Conservation (phyloP, 2,329 filamentous ascomycete species). For the Phyllachora maydis region DNA sequence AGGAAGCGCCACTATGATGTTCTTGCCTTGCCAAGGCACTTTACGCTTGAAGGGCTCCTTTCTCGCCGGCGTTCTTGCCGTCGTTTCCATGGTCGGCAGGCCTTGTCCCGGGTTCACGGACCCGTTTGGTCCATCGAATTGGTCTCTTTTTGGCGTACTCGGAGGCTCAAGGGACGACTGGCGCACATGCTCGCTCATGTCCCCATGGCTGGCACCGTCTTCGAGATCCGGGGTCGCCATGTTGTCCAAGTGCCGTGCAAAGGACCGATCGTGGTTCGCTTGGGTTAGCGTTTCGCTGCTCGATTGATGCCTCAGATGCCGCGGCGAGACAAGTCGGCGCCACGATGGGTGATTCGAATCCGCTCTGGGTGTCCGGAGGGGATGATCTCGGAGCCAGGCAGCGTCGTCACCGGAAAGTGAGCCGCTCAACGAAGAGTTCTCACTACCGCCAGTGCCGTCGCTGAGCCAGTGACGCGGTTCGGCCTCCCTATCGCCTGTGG, state of each 20-base stretch:
- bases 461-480: slow-evolving; percentile 71
- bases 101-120: too few relatives aligned
- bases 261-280: slow-evolving; percentile 8
- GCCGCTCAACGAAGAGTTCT: slow-evolving; percentile 55
- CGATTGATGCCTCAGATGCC: slow-evolving; percentile 22
- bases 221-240: slow-evolving; percentile 10
- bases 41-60: slow-evolving; percentile 51
- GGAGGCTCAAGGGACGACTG: too few relatives aligned
- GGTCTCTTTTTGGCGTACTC: too few relatives aligned
- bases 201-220: too few relatives aligned
- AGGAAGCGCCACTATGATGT: slow-evolving; percentile 50
- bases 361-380: slow-evolving; percentile 25
- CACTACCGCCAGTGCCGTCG: slow-evolving; percentile 52
- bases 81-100: too few relatives aligned
- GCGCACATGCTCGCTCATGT: too few relatives aligned
- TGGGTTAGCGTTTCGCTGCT: slow-evolving; percentile 35
- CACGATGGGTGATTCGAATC: slow-evolving; percentile 10
- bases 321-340: slow-evolving; percentile 10
- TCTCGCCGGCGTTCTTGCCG: too few relatives aligned
- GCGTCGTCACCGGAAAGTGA: slow-evolving; percentile 29
- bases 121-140: too few relatives aligned
- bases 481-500: slow-evolving; percentile 45
- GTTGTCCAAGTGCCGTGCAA: slow-evolving; percentile 3
- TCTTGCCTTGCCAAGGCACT: slow-evolving; percentile 55
- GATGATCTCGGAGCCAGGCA: slow-evolving; percentile 26